Percentiles rank a stretch among this genome's conserved stretches.
Evolutionary conservation across 1,284 basidiomycete species (phyloP).

Genomic region (Coniferiporia weirii): DNA sequence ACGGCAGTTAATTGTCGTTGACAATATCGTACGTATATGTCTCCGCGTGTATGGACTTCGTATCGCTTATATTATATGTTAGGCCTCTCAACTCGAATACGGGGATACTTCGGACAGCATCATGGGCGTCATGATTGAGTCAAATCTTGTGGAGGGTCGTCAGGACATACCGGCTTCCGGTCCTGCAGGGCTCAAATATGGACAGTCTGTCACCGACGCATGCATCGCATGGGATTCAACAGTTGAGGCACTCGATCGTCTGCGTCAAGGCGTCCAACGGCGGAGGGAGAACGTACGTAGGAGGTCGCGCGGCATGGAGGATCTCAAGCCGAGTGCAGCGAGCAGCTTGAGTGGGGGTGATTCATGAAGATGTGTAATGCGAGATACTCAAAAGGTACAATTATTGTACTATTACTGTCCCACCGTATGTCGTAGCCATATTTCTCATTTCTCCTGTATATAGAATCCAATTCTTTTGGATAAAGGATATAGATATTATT

Average conservation of each 20-base stretch:
- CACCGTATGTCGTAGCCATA: neutral
- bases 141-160: conserved; percentile 85
- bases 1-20: conserved; percentile 81
- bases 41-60: conserved; percentile 1
- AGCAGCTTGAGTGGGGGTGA: conserved; percentile 1
- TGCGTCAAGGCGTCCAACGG: conserved; percentile 76
- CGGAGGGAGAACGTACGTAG: conserved; percentile 52
- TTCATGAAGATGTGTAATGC: neutral
- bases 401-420: neutral
- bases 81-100: conserved; percentile 70
- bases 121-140: conserved; percentile 98
- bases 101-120: conserved; percentile 72
- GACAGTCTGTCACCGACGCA: conserved; percentile 86
- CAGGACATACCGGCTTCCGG: conserved; percentile 83
- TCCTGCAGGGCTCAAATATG: conserved; percentile 76
- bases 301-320: conserved; percentile 27
- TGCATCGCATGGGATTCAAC: conserved; percentile 91
- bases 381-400: neutral
- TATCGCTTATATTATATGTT: conserved; percentile 9
- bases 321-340: conserved; percentile 2
- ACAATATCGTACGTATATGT: conserved; percentile 58
- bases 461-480: too few relatives aligned
- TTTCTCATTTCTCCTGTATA: too few relatives aligned
- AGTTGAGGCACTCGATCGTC: conserved; percentile 69
- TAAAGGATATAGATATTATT: too few relatives aligned